Conservation (phyloP, 257 asterid genomes). For the Cynanchum wilfordii region DNA sequence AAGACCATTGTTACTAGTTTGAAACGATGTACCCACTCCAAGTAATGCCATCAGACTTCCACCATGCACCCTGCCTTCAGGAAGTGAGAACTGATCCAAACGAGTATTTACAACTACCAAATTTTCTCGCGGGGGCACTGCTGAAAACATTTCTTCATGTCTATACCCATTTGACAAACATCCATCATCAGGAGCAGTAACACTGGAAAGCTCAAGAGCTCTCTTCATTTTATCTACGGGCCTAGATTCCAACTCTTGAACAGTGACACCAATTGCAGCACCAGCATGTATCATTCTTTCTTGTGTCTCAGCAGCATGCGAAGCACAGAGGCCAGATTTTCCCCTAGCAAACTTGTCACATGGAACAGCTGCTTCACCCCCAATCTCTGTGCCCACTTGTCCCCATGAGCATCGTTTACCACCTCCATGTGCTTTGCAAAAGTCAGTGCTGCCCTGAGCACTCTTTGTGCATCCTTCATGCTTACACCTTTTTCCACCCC, state of each 20-base stretch:
- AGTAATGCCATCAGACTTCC: slow-evolving; percentile 66
- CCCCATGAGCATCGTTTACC: slow-evolving; percentile 63
- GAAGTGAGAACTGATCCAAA: slow-evolving; percentile 35
- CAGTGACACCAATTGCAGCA: slow-evolving; percentile 12
- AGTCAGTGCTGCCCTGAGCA: slow-evolving; percentile 65
- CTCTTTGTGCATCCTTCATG: slow-evolving; percentile 51
- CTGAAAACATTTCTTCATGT: slow-evolving; percentile 7
- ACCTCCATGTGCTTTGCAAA: slow-evolving; percentile 59
- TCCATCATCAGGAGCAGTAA: slow-evolving; percentile 8
- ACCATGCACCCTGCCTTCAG: slow-evolving; percentile 76
- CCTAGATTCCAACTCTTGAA: slow-evolving; percentile 18
- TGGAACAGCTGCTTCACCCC: slow-evolving; percentile 15
- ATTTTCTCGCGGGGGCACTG: slow-evolving; percentile 11
- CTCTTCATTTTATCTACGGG: slow-evolving; percentile 16
- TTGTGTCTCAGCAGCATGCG: slow-evolving; percentile 42
- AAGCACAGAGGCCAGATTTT: slow-evolving; percentile 48
- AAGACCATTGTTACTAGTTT: slow-evolving; percentile 8
- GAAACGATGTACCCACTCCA: slow-evolving; percentile 27
- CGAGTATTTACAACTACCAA: slow-evolving; percentile 12
- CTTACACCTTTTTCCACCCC: slow-evolving; percentile 69
- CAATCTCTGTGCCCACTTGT: slow-evolving; percentile 30
- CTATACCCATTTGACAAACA: slow-evolving; percentile 21
- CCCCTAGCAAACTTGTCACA: slow-evolving; percentile 65
- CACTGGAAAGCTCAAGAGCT: slow-evolving; percentile 6
- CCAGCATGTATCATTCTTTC: slow-evolving; percentile 19